Conservation (phyloP, 768 basidiomycete species). For the Leccinum arenicola region DNA sequence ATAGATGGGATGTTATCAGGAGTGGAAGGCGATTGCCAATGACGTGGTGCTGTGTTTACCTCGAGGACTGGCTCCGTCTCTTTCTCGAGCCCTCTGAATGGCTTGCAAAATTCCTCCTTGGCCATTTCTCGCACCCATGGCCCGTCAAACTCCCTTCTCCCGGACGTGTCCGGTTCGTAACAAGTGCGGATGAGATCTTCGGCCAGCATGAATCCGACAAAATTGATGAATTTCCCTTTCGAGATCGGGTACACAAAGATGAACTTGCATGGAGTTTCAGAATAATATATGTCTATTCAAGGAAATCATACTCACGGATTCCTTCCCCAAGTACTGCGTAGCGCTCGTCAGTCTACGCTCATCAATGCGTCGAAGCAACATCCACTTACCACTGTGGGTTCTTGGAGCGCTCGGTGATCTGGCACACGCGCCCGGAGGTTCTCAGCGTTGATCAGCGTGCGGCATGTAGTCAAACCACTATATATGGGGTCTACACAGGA, state of each 20-base stretch:
- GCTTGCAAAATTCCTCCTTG: constrained; percentile 41
- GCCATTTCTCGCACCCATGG: constrained; percentile 51
- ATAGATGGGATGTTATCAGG: neutral
- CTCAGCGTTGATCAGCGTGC: constrained; percentile 53
- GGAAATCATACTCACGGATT: constrained; percentile 34
- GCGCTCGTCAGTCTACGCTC: neutral
- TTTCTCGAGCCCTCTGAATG: constrained; percentile 55
- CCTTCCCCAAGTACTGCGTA: constrained; percentile 54
- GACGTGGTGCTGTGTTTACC: constrained; percentile 33
- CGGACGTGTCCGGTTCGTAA: constrained; percentile 23
- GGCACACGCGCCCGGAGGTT: constrained; percentile 41
- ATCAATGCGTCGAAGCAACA: neutral
- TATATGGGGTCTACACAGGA: constrained; percentile 51
- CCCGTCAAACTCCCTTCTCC: constrained; percentile 20
- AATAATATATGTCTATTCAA: neutral
- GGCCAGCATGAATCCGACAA: constrained; percentile 53
- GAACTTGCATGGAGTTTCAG: constrained; percentile 38
- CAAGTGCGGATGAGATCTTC: constrained; percentile 52
- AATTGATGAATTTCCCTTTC: constrained; percentile 56
- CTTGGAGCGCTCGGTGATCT: constrained; percentile 46
- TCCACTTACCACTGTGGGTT: constrained; percentile 44
- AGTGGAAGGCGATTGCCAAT: neutral
- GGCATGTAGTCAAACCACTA: constrained; percentile 59
- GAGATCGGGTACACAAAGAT: constrained; percentile 62
- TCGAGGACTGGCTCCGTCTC: constrained; percentile 56